Conservation (phyloP, 2,329 filamentous ascomycete genomes). For the Sporothrix globosa region DNA sequence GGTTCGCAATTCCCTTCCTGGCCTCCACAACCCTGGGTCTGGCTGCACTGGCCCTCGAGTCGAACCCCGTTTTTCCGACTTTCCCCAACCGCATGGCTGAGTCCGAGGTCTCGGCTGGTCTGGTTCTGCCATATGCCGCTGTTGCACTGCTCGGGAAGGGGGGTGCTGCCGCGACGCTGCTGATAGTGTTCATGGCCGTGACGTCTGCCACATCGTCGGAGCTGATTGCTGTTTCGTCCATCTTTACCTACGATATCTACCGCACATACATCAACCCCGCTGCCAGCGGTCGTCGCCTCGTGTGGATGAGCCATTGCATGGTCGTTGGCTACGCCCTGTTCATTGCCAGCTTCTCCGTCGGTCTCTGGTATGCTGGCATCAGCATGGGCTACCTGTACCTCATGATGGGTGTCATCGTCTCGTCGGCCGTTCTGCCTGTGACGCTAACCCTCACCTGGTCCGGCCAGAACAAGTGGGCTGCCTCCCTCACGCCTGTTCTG, state of each 20-base stretch:
- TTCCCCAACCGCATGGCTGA: slow-evolving; percentile 72
- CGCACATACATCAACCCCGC: slow-evolving; percentile 81
- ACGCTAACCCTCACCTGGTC: slow-evolving; percentile 80
- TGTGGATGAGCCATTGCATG: slow-evolving; percentile 75
- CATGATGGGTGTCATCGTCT: slow-evolving; percentile 91
- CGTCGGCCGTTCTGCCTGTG: slow-evolving; percentile 79
- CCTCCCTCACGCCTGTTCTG: slow-evolving; percentile 68
- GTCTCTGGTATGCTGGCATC: slow-evolving; percentile 73
- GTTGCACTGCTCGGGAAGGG: slow-evolving; percentile 81
- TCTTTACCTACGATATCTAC: slow-evolving; percentile 87
- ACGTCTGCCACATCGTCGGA: slow-evolving; percentile 82
- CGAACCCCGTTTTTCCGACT: slow-evolving; percentile 70
- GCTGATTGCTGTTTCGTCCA: slow-evolving; percentile 83
- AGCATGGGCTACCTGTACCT: slow-evolving; percentile 77
- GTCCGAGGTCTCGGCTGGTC: slow-evolving; percentile 76
- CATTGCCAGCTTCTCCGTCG: slow-evolving; percentile 78
- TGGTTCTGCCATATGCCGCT: slow-evolving; percentile 83
- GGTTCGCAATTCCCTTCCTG: slow-evolving; percentile 93
- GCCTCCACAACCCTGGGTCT: slow-evolving; percentile 88
- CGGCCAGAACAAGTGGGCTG: slow-evolving; percentile 75
- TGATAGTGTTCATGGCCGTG: slow-evolving; percentile 89
- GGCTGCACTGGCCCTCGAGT: slow-evolving; percentile 77
- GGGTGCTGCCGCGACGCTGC: slow-evolving; percentile 74
- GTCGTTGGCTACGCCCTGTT: slow-evolving; percentile 72
- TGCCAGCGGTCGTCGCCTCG: slow-evolving; percentile 74